Base-by-base conservation (phyloP, 139 green algal genomes). In the Chlorella sp. region DNA sequence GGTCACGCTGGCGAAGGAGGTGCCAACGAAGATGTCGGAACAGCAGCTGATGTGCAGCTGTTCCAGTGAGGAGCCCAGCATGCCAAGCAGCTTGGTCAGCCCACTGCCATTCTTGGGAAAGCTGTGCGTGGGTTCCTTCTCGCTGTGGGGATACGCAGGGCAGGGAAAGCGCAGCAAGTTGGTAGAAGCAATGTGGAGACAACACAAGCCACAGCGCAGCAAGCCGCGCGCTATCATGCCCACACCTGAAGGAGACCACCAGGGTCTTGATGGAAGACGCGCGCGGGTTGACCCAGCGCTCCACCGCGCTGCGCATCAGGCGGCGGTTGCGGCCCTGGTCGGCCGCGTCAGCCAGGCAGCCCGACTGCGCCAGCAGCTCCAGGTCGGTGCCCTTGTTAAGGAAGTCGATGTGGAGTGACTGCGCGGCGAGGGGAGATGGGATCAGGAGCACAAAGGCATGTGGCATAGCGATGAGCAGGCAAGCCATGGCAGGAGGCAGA, bases 331-430 rank as follows among this genome's bases (percentile, higher is more conserved):
- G 29, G 40, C 42, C 42, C 23, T 38, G 1, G 17, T 77, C 72
- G 0, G 15, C 31, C 33, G 4, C 35, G 40, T n/a, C n/a, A n/a
- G n/a, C n/a, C n/a, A n/a, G n/a, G n/a, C n/a, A n/a, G n/a, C n/a
- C n/a, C n/a, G n/a, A n/a, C n/a, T n/a, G 46, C 46, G 27, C 23
- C 31, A 35, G 38, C 17, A 64, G n/a, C 8, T 11, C 27, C 11
- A 70, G 31, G 5, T 50, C 59, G 9, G 31, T 38, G 1, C 72
- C 60, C 36, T 78, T 78, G 1, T 71, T 31, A 0, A 78, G 27
- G 35, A 78, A 78, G 31, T 78, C 46, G 12, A 78, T 46, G 60
- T 71, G 43, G 25, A 78, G 45, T 12, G 46, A 42, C 72, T 78
- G 72, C 60, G 63, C 8, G 14, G 41, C 21, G 38, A n/a, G 9